These are phyloP conservation scores for Shiraia bambusicola DNA, from an alignment of 2,329 filamentous ascomycete genomes.

Conservation along the genomic window DNA sequence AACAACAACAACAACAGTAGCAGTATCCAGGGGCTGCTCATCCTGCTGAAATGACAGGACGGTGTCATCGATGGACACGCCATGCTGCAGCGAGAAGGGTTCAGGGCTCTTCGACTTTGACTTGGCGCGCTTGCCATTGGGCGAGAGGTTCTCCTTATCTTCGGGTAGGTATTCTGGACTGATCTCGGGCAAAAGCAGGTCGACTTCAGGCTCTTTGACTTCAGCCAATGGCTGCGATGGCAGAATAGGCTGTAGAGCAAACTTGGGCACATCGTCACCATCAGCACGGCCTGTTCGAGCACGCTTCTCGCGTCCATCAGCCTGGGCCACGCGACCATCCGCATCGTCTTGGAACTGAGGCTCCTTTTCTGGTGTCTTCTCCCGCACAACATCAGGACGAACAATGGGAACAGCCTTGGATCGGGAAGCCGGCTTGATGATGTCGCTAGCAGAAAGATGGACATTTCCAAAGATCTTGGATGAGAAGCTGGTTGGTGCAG, in stretches of 20 bases:
- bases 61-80: slow-evolving; percentile 8
- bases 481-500: slow-evolving; percentile 31
- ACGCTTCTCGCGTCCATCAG: slow-evolving; percentile 72
- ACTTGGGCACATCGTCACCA: slow-evolving; percentile 72
- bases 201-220: slow-evolving; percentile 26
- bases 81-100: slow-evolving; percentile 17
- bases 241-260: slow-evolving; percentile 56
- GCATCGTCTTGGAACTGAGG: slow-evolving; percentile 54
- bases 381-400: slow-evolving; percentile 54
- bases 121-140: slow-evolving; percentile 20
- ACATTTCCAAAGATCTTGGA: slow-evolving; percentile 42
- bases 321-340: slow-evolving; percentile 63
- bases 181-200: slow-evolving; percentile 21
- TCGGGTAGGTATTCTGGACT: slow-evolving; percentile 28
- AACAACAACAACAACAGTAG: no score
- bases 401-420: slow-evolving; percentile 85
- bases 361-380: slow-evolving; percentile 49
- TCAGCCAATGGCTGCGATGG: slow-evolving; percentile 42
- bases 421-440: slow-evolving; percentile 66
- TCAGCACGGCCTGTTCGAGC: slow-evolving; percentile 65
- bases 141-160: slow-evolving; percentile 43
- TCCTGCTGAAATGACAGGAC: slow-evolving; percentile 12
- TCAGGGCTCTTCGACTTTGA: slow-evolving; percentile 35
- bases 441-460: slow-evolving; percentile 61
- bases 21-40: slow-evolving; percentile 19